phyloP scores from a whole-genome alignment of 176 grass and related monocot species.

The Musa schizocarpa region DNA sequence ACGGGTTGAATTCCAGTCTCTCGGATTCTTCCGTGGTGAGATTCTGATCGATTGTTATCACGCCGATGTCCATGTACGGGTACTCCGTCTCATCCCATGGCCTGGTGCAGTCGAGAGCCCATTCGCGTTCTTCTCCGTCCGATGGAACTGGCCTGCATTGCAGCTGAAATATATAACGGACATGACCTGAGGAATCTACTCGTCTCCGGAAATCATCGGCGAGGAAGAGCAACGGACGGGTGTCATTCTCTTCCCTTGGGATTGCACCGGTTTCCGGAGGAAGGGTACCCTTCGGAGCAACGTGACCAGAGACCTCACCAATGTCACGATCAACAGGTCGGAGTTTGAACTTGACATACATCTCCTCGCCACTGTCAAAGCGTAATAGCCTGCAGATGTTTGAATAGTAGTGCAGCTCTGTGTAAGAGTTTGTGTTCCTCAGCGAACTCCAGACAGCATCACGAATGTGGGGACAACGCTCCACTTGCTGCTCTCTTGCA shows the following conservation, averaged over 20 bases:
- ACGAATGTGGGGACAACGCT: slow-evolving; percentile 41
- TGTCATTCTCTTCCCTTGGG: slow-evolving; percentile 48
- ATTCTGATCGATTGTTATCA: slow-evolving; percentile 39
- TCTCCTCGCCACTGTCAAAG: slow-evolving; percentile 52
- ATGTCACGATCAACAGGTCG: slow-evolving; percentile 32
- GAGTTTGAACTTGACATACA: slow-evolving; percentile 66
- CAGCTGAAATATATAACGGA: slow-evolving; percentile 45
- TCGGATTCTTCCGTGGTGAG: slow-evolving; percentile 40
- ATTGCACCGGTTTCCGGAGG: slow-evolving; percentile 59
- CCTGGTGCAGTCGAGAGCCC: slow-evolving; percentile 55
- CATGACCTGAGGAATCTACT: slow-evolving; percentile 34
- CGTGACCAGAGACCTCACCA: slow-evolving; percentile 41
- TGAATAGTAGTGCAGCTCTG: slow-evolving; percentile 57
- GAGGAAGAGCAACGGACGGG: slow-evolving; percentile 49
- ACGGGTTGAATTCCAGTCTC: slow-evolving; percentile 63
- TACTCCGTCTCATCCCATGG: slow-evolving; percentile 54
- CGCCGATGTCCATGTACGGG: slow-evolving; percentile 45
- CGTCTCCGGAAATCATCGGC: slow-evolving; percentile 43
- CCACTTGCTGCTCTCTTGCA: slow-evolving; percentile 56
- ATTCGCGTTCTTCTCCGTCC: slow-evolving; percentile 20
- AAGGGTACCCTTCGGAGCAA: slow-evolving; percentile 38
- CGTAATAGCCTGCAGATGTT: slow-evolving; percentile 57
- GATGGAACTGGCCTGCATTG: slow-evolving; percentile 44
- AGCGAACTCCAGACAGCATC: slow-evolving; percentile 64
- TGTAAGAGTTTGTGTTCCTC: slow-evolving; percentile 51